A percentile compares a stretch with the other conserved stretches of the same genome.
Evolutionary conservation across 495 filamentous ascomycete species (phyloP).

Genomic region (Aspergillus leporis): DNA sequence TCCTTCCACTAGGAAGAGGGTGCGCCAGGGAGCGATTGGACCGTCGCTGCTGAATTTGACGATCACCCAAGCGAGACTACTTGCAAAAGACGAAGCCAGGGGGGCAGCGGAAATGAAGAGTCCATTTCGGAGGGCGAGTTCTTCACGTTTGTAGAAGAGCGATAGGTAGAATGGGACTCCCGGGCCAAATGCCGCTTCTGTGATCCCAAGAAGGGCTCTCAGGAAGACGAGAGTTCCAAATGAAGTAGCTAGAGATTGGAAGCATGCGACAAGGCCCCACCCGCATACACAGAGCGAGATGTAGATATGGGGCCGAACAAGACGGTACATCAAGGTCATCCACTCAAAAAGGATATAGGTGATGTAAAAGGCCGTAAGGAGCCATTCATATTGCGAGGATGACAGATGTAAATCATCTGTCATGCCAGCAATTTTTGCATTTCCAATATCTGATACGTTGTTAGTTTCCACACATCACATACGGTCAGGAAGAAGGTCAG

Average conservation of each 20-base stretch:
- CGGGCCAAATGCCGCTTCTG: slow-evolving; percentile 62
- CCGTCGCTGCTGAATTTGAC: slow-evolving; percentile 47
- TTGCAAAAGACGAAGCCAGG: slow-evolving; percentile 68
- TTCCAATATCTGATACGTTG: slow-evolving; percentile 65
- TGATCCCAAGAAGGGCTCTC: slow-evolving; percentile 54
- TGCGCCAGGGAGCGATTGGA: slow-evolving; percentile 59
- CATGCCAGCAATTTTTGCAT: slow-evolving; percentile 74
- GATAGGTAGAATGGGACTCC: slow-evolving; percentile 65
- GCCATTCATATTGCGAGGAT: slow-evolving; percentile 63
- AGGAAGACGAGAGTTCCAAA: slow-evolving; percentile 47
- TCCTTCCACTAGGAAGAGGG: slow-evolving; percentile 61
- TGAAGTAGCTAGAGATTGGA: slow-evolving; percentile 66
- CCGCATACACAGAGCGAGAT: slow-evolving; percentile 45
- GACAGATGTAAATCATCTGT: slow-evolving; percentile 60
- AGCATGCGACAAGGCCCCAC: slow-evolving; percentile 64
- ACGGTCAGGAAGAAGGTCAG: neutral
- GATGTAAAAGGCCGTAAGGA: slow-evolving; percentile 66
- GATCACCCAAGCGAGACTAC: slow-evolving; percentile 61
- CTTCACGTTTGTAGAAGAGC: slow-evolving; percentile 60
- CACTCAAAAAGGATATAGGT: slow-evolving; percentile 76
- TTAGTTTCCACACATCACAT: slow-evolving; percentile 4
- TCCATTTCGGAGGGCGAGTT: slow-evolving; percentile 61
- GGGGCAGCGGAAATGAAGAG: slow-evolving; percentile 65
- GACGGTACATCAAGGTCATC: slow-evolving; percentile 64
- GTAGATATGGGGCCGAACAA: slow-evolving; percentile 60